A percentile compares a stretch with the other conserved stretches of the same genome.
Evolutionary conservation across 2,329 filamentous ascomycete genomes (phyloP).

Genomic region (Aureobasidium sp.): DNA sequence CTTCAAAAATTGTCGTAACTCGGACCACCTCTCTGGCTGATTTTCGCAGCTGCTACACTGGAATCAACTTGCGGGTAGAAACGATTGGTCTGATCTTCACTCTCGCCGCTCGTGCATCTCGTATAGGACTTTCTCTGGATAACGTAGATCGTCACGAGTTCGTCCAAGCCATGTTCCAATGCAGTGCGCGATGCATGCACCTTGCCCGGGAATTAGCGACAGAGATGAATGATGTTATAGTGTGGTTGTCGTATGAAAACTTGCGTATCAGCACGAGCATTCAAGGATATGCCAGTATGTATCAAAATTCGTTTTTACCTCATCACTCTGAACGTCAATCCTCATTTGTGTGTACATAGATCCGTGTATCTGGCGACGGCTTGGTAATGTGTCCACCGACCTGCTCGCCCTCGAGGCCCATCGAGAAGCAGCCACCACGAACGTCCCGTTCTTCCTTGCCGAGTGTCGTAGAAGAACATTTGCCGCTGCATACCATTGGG

Average conservation of each 20-base stretch:
- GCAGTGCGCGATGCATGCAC: conserved; percentile 10
- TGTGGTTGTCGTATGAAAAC: conserved; percentile 17
- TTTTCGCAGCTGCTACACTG: conserved; percentile 19
- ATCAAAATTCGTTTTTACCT: too few species aligned
- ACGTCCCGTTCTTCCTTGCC: conserved; percentile 20
- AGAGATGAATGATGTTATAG: conserved; percentile 17
- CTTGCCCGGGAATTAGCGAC: conserved; percentile 17
- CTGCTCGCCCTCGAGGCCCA: conserved; percentile 48
- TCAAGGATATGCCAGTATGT: neutral
- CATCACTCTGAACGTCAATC: neutral
- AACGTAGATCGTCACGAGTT: conserved; percentile 16
- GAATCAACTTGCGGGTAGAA: conserved; percentile 19
- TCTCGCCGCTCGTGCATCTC: conserved; percentile 16
- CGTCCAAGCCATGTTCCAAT: conserved; percentile 15
- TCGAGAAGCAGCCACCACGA: conserved; percentile 19
- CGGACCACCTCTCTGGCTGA: neutral
- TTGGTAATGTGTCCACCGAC: conserved; percentile 59
- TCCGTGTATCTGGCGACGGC: conserved; percentile 15
- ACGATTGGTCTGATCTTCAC: conserved; percentile 20
- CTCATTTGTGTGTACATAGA: neutral
- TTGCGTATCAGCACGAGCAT: neutral
- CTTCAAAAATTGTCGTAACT: neutral
- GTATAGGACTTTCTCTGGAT: conserved; percentile 11
- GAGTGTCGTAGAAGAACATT: conserved; percentile 17
- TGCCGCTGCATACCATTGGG: conserved; percentile 16